Evolutionary conservation across 1,284 basidiomycete genomes (phyloP).

Genomic region (Gastroboletus turbinatus): DNA sequence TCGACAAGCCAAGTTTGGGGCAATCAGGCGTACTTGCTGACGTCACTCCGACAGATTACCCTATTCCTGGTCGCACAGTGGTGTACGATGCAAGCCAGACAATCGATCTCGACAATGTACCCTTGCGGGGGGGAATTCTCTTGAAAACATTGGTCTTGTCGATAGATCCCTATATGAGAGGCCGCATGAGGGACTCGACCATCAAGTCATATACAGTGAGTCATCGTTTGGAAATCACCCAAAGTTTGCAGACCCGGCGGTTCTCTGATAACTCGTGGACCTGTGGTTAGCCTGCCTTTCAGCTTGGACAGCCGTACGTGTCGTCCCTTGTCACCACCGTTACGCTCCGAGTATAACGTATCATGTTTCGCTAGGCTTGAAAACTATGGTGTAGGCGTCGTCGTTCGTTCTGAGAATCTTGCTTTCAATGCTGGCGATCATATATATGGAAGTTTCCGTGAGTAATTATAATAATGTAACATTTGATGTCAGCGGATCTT

Average conservation of each 20-base stretch:
- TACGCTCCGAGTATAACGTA: neutral
- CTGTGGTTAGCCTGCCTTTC: constrained; percentile 9
- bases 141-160: constrained; percentile 38
- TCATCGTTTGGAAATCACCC: neutral
- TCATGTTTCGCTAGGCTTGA: neutral
- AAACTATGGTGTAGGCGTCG: constrained; percentile 29
- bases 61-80: constrained; percentile 33
- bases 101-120: constrained; percentile 41
- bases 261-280: neutral
- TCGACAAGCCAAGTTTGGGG: neutral
- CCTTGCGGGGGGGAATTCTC: constrained; percentile 41
- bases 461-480: constrained; percentile 7
- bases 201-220: constrained; percentile 15
- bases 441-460: constrained; percentile 14
- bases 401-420: constrained; percentile 33
- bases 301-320: constrained; percentile 16
- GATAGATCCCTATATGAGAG: constrained; percentile 42
- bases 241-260: neutral
- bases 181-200: constrained; percentile 29
- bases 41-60: constrained; percentile 22
- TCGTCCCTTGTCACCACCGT: neutral
- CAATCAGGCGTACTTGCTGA: constrained; percentile 1
- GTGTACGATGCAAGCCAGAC: constrained; percentile 31
- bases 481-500: constrained; percentile 1
- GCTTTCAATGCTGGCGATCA: constrained; percentile 24